A percentile compares a stretch with the other conserved stretches of the same genome.
Conservation (phyloP, 441 rosid species). For the Breynia disticha region DNA sequence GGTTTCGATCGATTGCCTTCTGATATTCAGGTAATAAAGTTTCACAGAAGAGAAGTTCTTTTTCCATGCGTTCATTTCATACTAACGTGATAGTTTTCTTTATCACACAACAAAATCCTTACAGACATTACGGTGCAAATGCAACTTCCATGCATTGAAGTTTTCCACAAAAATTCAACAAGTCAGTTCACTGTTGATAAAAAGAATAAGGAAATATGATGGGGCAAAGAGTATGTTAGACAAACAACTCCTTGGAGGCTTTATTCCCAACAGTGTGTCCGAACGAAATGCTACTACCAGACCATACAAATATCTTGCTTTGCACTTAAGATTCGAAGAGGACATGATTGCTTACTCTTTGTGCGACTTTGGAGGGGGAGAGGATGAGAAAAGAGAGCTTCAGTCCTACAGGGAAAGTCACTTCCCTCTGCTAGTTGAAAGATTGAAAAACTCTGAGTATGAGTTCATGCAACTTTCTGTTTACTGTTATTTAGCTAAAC, state of each 20-base stretch:
- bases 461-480: conserved; percentile 5
- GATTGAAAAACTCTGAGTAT: conserved; percentile 51
- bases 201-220: conserved; percentile 56
- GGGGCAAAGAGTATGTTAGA: conserved; percentile 36
- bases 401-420: conserved; percentile 70
- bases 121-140: conserved; percentile 84
- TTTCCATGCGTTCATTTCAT: not conserved
- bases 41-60: not conserved
- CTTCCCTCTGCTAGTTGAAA: conserved; percentile 67
- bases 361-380: conserved; percentile 88
- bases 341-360: conserved; percentile 95
- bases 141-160: conserved; percentile 85
- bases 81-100: not conserved
- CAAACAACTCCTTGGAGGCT: conserved; percentile 58
- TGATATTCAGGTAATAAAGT: conserved; percentile 55
- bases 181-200: conserved; percentile 51
- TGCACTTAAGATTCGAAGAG: conserved; percentile 86
- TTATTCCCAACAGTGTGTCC: conserved; percentile 19
- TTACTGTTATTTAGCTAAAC: not conserved
- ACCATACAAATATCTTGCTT: conserved; percentile 54
- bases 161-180: conserved; percentile 68
- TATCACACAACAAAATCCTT: too few relatives aligned
- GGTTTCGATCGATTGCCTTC: conserved; percentile 85
- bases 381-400: conserved; percentile 62
- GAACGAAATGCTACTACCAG: conserved; percentile 22